phyloP scores from a whole-genome alignment of 805 yeast species.

The Kodamaea leandrae region DNA sequence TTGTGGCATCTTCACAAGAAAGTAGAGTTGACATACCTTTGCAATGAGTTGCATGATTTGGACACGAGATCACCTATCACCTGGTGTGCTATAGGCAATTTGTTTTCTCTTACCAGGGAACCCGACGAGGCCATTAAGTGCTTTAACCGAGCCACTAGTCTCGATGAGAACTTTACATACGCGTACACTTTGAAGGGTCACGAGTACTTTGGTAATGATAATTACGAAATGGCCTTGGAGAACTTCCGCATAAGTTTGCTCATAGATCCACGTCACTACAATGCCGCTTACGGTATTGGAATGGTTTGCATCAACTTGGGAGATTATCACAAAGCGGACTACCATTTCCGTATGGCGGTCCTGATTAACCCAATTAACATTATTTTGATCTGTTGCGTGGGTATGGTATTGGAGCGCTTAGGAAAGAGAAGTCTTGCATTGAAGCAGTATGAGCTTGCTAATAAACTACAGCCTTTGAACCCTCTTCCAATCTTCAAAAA shows the following conservation, averaged over 20 bases:
- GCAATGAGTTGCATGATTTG: slow-evolving; percentile 73
- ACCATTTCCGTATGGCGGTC: slow-evolving; percentile 83
- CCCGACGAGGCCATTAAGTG: slow-evolving; percentile 88
- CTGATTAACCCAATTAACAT: slow-evolving; percentile 88
- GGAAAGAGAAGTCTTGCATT: slow-evolving; percentile 70
- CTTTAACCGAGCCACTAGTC: slow-evolving; percentile 71
- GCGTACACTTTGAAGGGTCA: slow-evolving; percentile 94
- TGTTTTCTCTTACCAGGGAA: slow-evolving; percentile 78
- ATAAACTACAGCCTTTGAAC: slow-evolving; percentile 77
- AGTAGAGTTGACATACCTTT: slow-evolving; percentile 71
- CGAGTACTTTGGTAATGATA: slow-evolving; percentile 83
- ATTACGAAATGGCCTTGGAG: slow-evolving; percentile 83
- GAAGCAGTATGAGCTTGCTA: slow-evolving; percentile 78
- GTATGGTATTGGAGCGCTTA: slow-evolving; percentile 83
- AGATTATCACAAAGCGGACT: slow-evolving; percentile 76
- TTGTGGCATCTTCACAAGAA: slow-evolving; percentile 91
- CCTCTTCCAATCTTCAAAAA: slow-evolving; percentile 86
- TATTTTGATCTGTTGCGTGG: slow-evolving; percentile 87
- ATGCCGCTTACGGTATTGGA: slow-evolving; percentile 94
- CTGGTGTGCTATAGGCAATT: slow-evolving; percentile 90
- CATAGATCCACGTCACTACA: slow-evolving; percentile 80
- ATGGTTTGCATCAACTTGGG: slow-evolving; percentile 89
- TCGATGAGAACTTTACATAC: slow-evolving; percentile 72
- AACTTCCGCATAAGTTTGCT: slow-evolving; percentile 77
- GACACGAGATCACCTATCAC: slow-evolving; percentile 72